Conservation (phyloP, 768 basidiomycete genomes). For the Suillus americanus region DNA sequence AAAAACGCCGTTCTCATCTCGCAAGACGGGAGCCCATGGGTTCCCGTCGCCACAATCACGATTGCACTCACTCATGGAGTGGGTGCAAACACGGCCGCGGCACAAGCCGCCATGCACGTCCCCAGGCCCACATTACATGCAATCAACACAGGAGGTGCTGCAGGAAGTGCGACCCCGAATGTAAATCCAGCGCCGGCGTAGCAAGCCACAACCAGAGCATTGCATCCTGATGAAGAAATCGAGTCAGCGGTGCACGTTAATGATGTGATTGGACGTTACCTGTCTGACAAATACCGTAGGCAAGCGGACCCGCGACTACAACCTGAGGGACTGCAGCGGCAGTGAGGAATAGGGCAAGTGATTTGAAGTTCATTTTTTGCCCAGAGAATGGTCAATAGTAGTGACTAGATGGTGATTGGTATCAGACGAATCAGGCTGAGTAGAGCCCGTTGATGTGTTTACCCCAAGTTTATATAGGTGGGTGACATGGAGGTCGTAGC, state of each 20-base stretch:
- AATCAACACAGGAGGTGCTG: slow-evolving; percentile 19
- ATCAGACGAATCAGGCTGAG: neutral
- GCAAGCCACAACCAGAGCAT: slow-evolving; percentile 18
- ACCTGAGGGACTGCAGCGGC: slow-evolving; percentile 11
- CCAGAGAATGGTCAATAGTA: too few relatives aligned
- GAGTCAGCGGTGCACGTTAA: neutral
- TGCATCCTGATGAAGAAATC: slow-evolving; percentile 20
- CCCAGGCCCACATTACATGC: slow-evolving; percentile 25
- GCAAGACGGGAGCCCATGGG: neutral
- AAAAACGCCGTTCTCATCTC: neutral
- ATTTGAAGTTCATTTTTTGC: slow-evolving; percentile 26
- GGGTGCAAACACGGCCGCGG: slow-evolving; percentile 19
- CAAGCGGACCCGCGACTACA: slow-evolving; percentile 17
- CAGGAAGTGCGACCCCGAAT: slow-evolving; percentile 23
- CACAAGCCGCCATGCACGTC: slow-evolving; percentile 26
- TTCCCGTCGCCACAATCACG: neutral
- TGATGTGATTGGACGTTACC: slow-evolving; percentile 11
- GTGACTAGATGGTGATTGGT: neutral
- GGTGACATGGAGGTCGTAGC: neutral
- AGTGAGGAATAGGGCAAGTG: slow-evolving; percentile 15
- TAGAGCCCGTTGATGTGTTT: neutral
- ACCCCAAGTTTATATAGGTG: neutral
- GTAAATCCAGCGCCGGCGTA: slow-evolving; percentile 24
- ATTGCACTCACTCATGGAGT: slow-evolving; percentile 17
- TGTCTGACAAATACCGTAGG: slow-evolving; percentile 25